Evolutionary conservation across 2,329 filamentous ascomycete genomes (phyloP).

Genomic region (Scorias spongiosa): DNA sequence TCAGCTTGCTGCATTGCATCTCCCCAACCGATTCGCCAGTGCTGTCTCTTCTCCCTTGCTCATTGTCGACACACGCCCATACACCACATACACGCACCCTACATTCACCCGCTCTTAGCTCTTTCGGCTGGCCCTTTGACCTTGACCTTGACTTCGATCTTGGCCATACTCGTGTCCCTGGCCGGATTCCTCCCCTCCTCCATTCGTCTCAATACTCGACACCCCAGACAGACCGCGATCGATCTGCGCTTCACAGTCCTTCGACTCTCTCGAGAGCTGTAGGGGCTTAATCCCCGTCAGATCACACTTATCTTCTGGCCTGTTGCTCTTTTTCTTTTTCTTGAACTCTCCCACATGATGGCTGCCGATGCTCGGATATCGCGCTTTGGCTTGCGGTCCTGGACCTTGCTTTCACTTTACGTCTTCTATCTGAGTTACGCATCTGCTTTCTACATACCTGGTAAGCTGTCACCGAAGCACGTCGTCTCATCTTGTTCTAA

Average conservation of each 20-base stretch:
- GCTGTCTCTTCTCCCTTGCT: neutral
- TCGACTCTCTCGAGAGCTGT: neutral
- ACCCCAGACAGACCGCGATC: neutral
- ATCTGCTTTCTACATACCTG: constrained; percentile 72
- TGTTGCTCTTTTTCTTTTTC: neutral
- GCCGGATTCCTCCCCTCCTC: neutral
- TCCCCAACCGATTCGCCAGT: too few species aligned
- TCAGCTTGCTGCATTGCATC: neutral
- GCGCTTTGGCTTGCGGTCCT: neutral
- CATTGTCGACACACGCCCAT: neutral
- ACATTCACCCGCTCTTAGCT: neutral
- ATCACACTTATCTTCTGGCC: neutral
- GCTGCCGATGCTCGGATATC: neutral
- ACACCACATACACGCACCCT: neutral
- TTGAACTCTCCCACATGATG: neutral
- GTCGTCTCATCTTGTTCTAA: constrained; percentile 2
- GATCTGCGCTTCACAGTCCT: neutral
- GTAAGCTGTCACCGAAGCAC: constrained; percentile 32
- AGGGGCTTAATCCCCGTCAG: neutral
- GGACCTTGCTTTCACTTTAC: constrained; percentile 24
- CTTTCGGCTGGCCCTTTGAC: neutral
- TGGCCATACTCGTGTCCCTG: neutral
- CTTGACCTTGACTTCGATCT: neutral
- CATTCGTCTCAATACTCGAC: neutral
- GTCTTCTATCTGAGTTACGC: constrained; percentile 33